A percentile compares a stretch with the other conserved stretches of the same genome.
Evolutionary conservation across 148 eudicot genomes (phyloP).

Genomic region (Spergularia bocconei): DNA sequence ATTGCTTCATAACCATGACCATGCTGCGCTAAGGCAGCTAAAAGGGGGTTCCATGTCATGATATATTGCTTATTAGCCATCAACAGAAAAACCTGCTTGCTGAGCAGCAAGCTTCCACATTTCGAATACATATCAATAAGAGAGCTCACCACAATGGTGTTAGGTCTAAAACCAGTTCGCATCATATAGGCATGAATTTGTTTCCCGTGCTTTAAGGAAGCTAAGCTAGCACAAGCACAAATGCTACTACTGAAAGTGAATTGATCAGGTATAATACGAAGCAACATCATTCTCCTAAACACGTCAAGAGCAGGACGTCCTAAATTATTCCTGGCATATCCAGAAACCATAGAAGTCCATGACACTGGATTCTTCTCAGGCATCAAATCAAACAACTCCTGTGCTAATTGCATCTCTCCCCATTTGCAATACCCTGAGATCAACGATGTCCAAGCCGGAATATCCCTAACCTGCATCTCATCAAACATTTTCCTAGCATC

Average conservation of each 20-base stretch:
- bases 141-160: conserved; percentile 60
- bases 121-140: conserved; percentile 86
- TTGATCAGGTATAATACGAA: conserved; percentile 52
- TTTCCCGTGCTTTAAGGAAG: conserved; percentile 55
- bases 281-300: conserved; percentile 50
- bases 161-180: conserved; percentile 45
- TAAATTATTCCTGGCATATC: conserved; percentile 61
- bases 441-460: conserved; percentile 73
- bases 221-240: conserved; percentile 54
- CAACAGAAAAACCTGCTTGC: conserved; percentile 43
- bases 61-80: conserved; percentile 47
- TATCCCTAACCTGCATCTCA: conserved; percentile 66
- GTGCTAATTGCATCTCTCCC: conserved; percentile 75
- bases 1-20: conserved; percentile 58
- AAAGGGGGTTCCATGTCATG: conserved; percentile 66
- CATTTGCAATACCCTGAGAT: conserved; percentile 71
- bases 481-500: conserved; percentile 70
- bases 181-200: conserved; percentile 66
- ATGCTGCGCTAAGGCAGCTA: conserved; percentile 74
- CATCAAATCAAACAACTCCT: conserved; percentile 58
- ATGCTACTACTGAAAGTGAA: conserved; percentile 67
- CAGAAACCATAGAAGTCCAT: conserved; percentile 76
- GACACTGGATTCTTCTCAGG: conserved; percentile 68
- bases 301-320: conserved; percentile 50
- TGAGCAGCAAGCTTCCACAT: conserved; percentile 53